Percentiles rank a stretch among this genome's conserved stretches.
These are phyloP conservation scores for Cicer bijugum DNA, from an alignment of 306 rosid species.

Conservation along the genomic window DNA sequence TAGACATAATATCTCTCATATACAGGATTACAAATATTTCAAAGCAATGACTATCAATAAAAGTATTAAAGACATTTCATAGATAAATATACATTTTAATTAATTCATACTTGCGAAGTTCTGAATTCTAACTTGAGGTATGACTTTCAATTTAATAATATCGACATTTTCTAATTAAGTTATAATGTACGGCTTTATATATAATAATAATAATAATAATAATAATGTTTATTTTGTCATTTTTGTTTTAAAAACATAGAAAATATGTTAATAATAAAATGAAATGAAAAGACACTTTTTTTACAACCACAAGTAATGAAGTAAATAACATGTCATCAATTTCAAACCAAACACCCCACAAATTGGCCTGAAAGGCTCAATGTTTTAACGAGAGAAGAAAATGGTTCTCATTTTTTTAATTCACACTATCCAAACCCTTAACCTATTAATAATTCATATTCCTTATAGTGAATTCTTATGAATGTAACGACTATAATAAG, in stretches of 20 bases:
- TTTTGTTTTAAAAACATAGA: background rate
- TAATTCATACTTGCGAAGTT: too few relatives aligned
- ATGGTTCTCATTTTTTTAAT: background rate
- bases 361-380: background rate
- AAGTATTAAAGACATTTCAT: too few relatives aligned
- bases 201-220: background rate
- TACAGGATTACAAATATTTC: too few relatives aligned
- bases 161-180: too few relatives aligned
- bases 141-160: too few relatives aligned
- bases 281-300: background rate
- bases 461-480: background rate
- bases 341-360: background rate
- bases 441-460: background rate
- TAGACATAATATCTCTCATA: too few relatives aligned
- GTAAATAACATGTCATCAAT: background rate
- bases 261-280: too few relatives aligned
- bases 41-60: too few relatives aligned
- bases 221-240: background rate
- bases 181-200: too few relatives aligned
- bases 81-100: too few relatives aligned
- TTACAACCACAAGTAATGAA: background rate
- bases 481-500: background rate
- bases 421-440: background rate
- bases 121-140: fast-evolving
- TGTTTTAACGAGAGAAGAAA: background rate